Conservation (phyloP, 805 yeast genomes). For the Candida gorgasii region DNA sequence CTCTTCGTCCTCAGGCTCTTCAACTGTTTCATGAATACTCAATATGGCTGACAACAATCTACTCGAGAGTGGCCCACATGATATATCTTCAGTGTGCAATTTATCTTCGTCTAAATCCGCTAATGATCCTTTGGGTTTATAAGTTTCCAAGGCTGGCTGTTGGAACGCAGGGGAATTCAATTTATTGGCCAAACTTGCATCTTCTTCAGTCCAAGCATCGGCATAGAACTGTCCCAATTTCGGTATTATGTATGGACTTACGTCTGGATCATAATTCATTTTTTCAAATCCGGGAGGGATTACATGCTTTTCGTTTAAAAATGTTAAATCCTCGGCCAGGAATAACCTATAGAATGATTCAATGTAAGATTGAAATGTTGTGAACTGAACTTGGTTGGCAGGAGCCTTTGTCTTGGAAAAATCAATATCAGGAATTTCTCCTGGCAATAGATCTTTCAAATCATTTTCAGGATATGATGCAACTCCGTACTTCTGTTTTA, state of each 20-base stretch:
- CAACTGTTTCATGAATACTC: constrained; percentile 39
- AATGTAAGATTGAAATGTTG: constrained; percentile 80
- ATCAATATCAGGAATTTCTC: constrained; percentile 83
- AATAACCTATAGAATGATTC: constrained; percentile 83
- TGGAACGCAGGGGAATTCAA: constrained; percentile 48
- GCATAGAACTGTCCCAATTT: constrained; percentile 81
- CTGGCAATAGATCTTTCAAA: constrained; percentile 76
- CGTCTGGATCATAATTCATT: constrained; percentile 58
- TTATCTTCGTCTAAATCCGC: constrained; percentile 58
- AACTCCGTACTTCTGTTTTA: constrained; percentile 79
- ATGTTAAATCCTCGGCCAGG: constrained; percentile 77
- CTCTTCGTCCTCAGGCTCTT: constrained; percentile 22
- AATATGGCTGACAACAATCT: constrained; percentile 81
- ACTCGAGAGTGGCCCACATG: constrained; percentile 90
- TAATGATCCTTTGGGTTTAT: constrained; percentile 60
- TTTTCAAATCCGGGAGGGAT: constrained; percentile 52
- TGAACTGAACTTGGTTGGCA: constrained; percentile 86
- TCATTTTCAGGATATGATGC: constrained; percentile 86
- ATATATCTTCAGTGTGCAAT: constrained; percentile 70
- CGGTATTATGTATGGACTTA: constrained; percentile 77
- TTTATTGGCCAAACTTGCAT: constrained; percentile 46
- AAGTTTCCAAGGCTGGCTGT: constrained; percentile 44
- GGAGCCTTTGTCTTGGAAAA: constrained; percentile 72
- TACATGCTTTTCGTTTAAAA: constrained; percentile 62
- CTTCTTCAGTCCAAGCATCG: constrained; percentile 87